Base-by-base conservation (phyloP, 2,329 filamentous ascomycete genomes). In the Pseudonectria foliicola region DNA sequence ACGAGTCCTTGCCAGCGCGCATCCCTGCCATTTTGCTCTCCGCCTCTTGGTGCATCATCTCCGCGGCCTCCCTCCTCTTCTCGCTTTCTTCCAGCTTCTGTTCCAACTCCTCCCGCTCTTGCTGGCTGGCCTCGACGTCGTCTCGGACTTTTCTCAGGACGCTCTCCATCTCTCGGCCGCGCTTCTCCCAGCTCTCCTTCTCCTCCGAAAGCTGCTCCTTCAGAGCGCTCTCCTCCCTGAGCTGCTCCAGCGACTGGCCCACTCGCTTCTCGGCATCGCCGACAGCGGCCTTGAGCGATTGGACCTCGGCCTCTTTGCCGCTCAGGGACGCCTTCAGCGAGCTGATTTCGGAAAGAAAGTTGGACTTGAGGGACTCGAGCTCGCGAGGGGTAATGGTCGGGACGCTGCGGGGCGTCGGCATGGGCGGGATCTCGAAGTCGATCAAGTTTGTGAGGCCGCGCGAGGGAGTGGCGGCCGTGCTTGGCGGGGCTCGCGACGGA, bases 341-440 rank as follows among this genome's bases (percentile, higher is more conserved):
- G 43, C 87, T 94, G 40, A 98, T 94, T 56, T 96, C 86, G 0
- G 89, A 94, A 33, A 93, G 72, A 51, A 94, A 93, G 15, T 75
- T 76, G 0, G 89, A 95, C 59, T 96, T 96, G 40, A 96, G 71
- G 11, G 84, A 85, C 57, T 98, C 92, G 3, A 96, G 70, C 63
- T 98, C 92, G 24, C 92, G 80, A 2, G 92, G 85, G 2, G 89
- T 95, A 48, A 96, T 83, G 7, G 82, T 86, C 1, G 92, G 92
- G 25, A 96, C 76, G 36, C 87, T 95, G 42, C 90, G 80, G 11
- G 92, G 92, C 1, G 92, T 96, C 2, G 90, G 88, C 48, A 88
- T 80, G 1, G 90, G 87, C n/a, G 89, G 88, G 8, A 96, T 83
- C 52, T 96, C 92, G 52, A 81, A 70, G 44, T 75, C 71, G n/a